Evolutionary conservation across 306 rosid genomes (phyloP).

Genomic region (Pterocarpus santalinus): DNA sequence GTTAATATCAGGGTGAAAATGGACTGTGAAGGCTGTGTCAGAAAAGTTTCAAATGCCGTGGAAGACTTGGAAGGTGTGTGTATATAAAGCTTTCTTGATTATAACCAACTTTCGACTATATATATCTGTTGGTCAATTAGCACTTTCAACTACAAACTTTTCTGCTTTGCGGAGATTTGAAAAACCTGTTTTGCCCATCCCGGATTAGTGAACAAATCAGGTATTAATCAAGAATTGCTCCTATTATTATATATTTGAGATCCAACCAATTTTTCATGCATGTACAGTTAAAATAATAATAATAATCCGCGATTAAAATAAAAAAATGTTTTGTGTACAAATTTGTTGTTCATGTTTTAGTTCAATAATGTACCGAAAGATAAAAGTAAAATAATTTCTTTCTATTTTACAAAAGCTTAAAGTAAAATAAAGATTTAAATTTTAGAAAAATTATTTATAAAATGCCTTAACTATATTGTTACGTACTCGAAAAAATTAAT

Average conservation of each 20-base stretch:
- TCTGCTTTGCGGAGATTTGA: neutral
- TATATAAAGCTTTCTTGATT: conserved; percentile 22
- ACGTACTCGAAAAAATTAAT: no score
- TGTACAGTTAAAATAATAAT: neutral
- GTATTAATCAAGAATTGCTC: no score
- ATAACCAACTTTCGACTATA: neutral
- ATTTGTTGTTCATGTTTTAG: neutral
- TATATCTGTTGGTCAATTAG: neutral
- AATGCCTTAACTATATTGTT: no score
- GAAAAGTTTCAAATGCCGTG: conserved; percentile 64
- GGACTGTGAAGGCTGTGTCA: conserved; percentile 92
- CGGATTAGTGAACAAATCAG: no score
- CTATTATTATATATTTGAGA: neutral
- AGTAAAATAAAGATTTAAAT: no score
- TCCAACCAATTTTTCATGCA: neutral
- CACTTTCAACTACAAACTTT: no score
- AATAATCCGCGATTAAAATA: neutral
- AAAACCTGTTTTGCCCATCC: neutral
- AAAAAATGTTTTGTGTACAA: no score
- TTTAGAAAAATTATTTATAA: no score
- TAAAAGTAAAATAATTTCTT: no score
- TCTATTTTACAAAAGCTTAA: no score
- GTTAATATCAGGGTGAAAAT: conserved; percentile 84
- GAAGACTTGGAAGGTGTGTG: conserved; percentile 75
- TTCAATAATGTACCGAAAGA: no score